Conservation (phyloP, 176 grass and related monocot species). For the Aegilops bicornis region DNA sequence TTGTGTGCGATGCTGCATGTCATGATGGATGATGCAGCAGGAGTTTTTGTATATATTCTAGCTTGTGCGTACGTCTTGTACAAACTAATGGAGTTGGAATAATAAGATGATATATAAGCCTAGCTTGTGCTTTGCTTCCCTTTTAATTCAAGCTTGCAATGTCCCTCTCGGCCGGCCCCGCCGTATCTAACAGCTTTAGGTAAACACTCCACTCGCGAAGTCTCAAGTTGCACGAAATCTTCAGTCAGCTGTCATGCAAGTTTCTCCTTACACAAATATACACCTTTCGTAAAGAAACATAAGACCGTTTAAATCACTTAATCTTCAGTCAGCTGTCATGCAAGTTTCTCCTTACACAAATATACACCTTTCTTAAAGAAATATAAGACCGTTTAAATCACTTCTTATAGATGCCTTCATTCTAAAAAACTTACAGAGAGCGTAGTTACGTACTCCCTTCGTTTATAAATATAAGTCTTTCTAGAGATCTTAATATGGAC, state of each 20-base stretch:
- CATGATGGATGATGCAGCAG: background rate
- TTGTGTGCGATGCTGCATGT: background rate
- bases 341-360: background rate
- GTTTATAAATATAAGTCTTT: too few relatives aligned
- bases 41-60: constrained; percentile 25
- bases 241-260: background rate
- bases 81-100: constrained; percentile 13
- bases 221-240: background rate
- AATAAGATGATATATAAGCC: constrained; percentile 5
- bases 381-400: too few relatives aligned
- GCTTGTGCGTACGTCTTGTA: constrained; percentile 20
- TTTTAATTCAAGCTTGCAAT: background rate
- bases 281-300: too few relatives aligned
- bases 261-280: background rate
- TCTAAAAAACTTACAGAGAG: too few relatives aligned
- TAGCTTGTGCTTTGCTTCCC: background rate
- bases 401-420: too few relatives aligned
- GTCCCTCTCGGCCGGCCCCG: background rate
- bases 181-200: background rate
- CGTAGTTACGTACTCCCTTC: too few relatives aligned
- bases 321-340: background rate
- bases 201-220: background rate
- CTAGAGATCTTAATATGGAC: too few relatives aligned
- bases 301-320: background rate
- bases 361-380: too few relatives aligned